A percentile compares a stretch with the other conserved stretches of the same genome.
Evolutionary conservation across 139 green algal species (phyloP).

Genomic region (Coelastrella sp.): DNA sequence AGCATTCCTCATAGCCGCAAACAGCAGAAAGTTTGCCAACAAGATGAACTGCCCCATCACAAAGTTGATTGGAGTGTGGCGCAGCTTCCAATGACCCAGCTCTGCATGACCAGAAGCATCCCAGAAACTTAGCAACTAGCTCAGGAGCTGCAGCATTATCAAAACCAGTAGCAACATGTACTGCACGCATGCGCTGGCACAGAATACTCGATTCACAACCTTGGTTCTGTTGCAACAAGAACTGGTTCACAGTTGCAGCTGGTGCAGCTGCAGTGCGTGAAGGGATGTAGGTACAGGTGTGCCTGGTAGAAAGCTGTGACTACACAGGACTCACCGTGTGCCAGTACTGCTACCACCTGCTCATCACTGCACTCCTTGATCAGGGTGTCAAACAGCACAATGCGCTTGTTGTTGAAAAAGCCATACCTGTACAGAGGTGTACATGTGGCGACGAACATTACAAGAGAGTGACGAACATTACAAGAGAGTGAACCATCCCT

Average conservation of each 20-base stretch:
- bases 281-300: not conserved
- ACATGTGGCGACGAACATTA: not conserved
- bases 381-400: constrained; percentile 77
- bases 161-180: not conserved
- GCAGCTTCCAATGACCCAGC: constrained; percentile 88
- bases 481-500: not conserved
- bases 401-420: constrained; percentile 95
- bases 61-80: constrained; percentile 85
- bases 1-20: constrained; percentile 67
- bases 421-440: constrained; percentile 66
- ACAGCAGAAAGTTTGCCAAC: constrained; percentile 80
- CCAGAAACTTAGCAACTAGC: not conserved
- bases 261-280: too few relatives aligned
- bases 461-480: not conserved
- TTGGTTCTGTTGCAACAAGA: too few relatives aligned
- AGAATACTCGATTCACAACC: too few relatives aligned
- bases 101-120: constrained; percentile 12
- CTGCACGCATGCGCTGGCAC: too few relatives aligned
- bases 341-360: constrained; percentile 91
- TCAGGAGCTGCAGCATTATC: not conserved
- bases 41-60: constrained; percentile 65
- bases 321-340: constrained; percentile 67
- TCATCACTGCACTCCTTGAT: constrained; percentile 69
- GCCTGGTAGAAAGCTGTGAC: not conserved
- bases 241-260: too few relatives aligned